These are phyloP conservation scores for Myxozyma udenii DNA, from an alignment of 805 yeast species.

Conservation along the genomic window DNA sequence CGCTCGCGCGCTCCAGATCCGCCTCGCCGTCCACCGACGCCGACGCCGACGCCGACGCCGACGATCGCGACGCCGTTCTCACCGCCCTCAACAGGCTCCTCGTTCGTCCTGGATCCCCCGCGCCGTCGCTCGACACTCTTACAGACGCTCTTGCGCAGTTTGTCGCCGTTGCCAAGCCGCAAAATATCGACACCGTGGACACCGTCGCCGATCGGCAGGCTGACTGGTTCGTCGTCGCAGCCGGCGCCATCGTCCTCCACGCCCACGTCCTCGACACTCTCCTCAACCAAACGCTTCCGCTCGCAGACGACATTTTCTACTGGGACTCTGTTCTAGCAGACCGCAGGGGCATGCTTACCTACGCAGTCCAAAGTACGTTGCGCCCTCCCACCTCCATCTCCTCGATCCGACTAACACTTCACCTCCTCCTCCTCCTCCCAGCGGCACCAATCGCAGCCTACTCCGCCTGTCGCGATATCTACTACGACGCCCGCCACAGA, in stretches of 20 bases:
- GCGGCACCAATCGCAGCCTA: conserved; percentile 25
- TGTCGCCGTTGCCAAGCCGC: conserved; percentile 3
- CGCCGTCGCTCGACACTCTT: conserved; percentile 14
- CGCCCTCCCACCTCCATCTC: too few species aligned
- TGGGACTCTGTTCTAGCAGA: conserved; percentile 45
- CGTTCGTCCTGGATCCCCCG: conserved; percentile 16
- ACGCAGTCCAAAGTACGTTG: conserved; percentile 41
- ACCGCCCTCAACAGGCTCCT: conserved; percentile 9
- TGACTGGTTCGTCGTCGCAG: conserved; percentile 37
- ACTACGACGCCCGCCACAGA: conserved; percentile 19
- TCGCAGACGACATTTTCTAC: conserved; percentile 47
- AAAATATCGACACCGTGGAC: conserved; percentile 9
- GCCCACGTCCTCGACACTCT: conserved; percentile 40
- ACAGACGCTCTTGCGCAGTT: conserved; percentile 4
- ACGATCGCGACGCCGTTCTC: neutral
- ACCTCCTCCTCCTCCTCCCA: too few species aligned
- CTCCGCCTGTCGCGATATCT: conserved; percentile 19
- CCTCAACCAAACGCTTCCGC: conserved; percentile 44
- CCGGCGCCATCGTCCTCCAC: conserved; percentile 39
- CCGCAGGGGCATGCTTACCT: conserved; percentile 37
- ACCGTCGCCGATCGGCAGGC: conserved; percentile 23
- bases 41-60: conserved; percentile 3
- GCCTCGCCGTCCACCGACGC: neutral
- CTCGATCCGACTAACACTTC: too few species aligned
- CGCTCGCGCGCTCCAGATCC: conserved; percentile 6